Base-by-base conservation (phyloP, 2,329 filamentous ascomycete species). In the Colletotrichum sp. region DNA sequence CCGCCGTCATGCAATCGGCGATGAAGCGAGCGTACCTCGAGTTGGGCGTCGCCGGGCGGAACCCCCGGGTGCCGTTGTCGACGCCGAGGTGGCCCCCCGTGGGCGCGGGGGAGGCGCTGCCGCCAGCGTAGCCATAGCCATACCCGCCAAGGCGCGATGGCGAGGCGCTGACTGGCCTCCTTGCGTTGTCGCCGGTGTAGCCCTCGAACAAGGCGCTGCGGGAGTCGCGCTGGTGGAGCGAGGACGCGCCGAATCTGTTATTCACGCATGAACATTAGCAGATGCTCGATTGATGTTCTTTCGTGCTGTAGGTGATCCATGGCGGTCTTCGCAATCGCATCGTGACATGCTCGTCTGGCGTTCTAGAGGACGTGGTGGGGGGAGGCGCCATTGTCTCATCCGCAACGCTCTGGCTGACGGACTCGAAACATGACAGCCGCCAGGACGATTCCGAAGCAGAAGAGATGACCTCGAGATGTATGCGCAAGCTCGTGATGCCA, bases 141-240 rank as follows among this genome's bases (percentile, higher is more conserved):
- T 93, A 93, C 60, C 90, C 89, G 77, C 87, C 85, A 30, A 81
- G 77, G 55, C 83, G 84, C 78, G 82, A 86, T 27, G 89, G 88
- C 79, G 86, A 88, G 58, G 86, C 83, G 81, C 86, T 89, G 79
- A 84, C 84, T 62, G 86, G 83, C 69, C 86, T 82, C 77, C 87
- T 84, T 78, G 84, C 82, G 77, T 86, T 85, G 76, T 85, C 83
- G 78, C 84, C 84, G 78, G 90, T 92, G 85, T 95, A 96, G 79
- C 93, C 92, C 79, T 94, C 93, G 86, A 96, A 96, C 78, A 96
- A 91, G 78, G 93, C 92, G 82, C 91, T 93, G 81, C 94, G 88
- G 81, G 92, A 90, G 87, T 95, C 89, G 87, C 94, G 90, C 87
- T 95, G 94, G 84, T 95, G 94, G 77, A 95, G 91, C 78, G 89